These are phyloP conservation scores for Cupressus sempervirens DNA, from an alignment of 75 land plant species.

Conservation along the genomic window DNA sequence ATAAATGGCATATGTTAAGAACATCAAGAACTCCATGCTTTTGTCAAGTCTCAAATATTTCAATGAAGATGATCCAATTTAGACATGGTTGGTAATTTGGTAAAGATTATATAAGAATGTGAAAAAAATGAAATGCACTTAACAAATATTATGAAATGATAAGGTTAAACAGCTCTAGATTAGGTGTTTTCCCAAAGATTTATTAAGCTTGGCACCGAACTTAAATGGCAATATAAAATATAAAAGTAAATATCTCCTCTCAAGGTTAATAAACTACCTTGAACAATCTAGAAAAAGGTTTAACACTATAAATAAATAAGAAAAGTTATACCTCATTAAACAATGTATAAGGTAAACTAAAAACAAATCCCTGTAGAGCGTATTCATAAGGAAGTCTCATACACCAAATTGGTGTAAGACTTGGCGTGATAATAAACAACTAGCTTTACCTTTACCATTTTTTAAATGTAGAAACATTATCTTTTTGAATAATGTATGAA, in stretches of 20 bases:
- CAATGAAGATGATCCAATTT: background rate
- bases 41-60: background rate
- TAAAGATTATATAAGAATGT: background rate
- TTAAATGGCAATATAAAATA: background rate
- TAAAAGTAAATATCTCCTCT: conserved; percentile 2
- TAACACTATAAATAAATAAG: too few species aligned
- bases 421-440: too few species aligned
- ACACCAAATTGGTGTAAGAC: too few species aligned
- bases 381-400: too few species aligned
- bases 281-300: background rate
- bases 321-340: too few species aligned
- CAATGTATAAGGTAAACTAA: too few species aligned
- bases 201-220: background rate
- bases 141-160: background rate
- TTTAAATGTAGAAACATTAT: background rate
- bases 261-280: background rate
- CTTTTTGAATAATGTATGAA: background rate
- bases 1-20: background rate
- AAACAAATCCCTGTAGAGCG: too few species aligned
- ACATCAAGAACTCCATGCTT: background rate
- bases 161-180: background rate
- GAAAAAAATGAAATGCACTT: background rate
- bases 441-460: too few species aligned
- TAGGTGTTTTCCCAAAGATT: background rate
- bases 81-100: background rate